phyloP scores from a whole-genome alignment of 306 rosid species.

The Carpinus viminea region DNA sequence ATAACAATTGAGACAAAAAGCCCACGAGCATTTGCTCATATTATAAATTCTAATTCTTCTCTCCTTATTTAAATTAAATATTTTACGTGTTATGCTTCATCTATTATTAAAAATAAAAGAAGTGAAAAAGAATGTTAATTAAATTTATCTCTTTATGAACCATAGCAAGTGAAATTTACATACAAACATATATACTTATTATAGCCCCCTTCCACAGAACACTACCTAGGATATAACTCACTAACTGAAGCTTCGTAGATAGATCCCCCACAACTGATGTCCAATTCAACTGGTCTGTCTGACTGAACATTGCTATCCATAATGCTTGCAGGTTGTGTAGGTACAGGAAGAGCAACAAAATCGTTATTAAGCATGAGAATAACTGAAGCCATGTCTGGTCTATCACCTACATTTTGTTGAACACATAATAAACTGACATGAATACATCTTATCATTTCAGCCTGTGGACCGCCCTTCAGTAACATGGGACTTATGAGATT shows the following conservation, averaged over 20 bases:
- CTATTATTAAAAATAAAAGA: too few relatives aligned
- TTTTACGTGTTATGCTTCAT: too few relatives aligned
- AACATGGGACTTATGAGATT: neutral
- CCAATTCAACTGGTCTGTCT: neutral
- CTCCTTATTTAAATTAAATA: too few relatives aligned
- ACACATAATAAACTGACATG: neutral
- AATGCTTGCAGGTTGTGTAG: neutral
- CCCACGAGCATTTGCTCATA: too few relatives aligned
- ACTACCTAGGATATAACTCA: slow-evolving; percentile 14
- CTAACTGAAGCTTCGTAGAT: neutral
- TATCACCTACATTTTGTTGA: neutral
- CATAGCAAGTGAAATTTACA: too few relatives aligned
- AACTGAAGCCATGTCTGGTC: neutral
- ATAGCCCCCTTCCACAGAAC: too few relatives aligned
- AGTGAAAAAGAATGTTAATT: too few relatives aligned
- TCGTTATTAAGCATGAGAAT: neutral
- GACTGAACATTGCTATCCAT: neutral
- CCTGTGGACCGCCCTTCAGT: neutral
- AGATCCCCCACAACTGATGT: neutral
- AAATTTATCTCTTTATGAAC: too few relatives aligned
- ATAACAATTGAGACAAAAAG: too few relatives aligned
- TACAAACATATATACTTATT: too few relatives aligned
- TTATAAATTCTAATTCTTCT: too few relatives aligned
- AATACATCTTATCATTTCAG: neutral
- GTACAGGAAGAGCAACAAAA: neutral